Base-by-base conservation (phyloP, 2,329 filamentous ascomycete genomes). In the Sporothrix brasiliensis region DNA sequence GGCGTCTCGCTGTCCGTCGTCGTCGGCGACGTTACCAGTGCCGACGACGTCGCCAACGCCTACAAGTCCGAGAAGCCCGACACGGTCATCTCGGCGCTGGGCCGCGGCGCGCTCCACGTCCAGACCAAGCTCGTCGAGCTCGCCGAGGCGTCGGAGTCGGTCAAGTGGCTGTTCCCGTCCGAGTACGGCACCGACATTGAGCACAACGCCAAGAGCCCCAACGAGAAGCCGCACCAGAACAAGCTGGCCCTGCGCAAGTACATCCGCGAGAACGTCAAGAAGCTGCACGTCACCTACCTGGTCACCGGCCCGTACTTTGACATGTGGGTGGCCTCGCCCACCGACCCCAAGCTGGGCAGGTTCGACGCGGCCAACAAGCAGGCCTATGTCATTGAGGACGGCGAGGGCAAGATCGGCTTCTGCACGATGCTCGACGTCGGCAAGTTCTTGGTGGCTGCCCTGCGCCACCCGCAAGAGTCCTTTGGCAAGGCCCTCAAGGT, bases 401-500 rank as follows among this genome's bases (percentile, higher is more conserved):
- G 89, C 0, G 80, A 88, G 50, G 88, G 84, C 24, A 84, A 81
- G 72, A 83, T 92, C 72, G 89, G 88, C 49, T 86, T 93, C 75
- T 92, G 89, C 2, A 90, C 88, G 2, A 91, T 91, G 87, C 81
- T 82, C 27, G 91, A 93, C 75, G 89, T 92, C 11, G 91, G 90
- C 4, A 88, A 86, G 69, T 83, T 90, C 30, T 83, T 92, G 1
- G 86, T 88, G 1, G 87, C 87, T 0, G 85, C 89, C 0, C 82
- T 92, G 16, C 82, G 81, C 19, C 85, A 89, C 71, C 86, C 87
- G 2, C 78, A 84, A 11, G 81, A 78, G 6, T 82, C 86, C 0
- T 82, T 82, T 47, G 86, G 86, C 73, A 84, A 85, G 68, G 84
- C 86, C 0, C 79, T 92, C 47, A 89, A 87, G 71, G 88, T 92